Conservation (phyloP, 2,329 filamentous ascomycete genomes). For the Aspergillus latus region DNA sequence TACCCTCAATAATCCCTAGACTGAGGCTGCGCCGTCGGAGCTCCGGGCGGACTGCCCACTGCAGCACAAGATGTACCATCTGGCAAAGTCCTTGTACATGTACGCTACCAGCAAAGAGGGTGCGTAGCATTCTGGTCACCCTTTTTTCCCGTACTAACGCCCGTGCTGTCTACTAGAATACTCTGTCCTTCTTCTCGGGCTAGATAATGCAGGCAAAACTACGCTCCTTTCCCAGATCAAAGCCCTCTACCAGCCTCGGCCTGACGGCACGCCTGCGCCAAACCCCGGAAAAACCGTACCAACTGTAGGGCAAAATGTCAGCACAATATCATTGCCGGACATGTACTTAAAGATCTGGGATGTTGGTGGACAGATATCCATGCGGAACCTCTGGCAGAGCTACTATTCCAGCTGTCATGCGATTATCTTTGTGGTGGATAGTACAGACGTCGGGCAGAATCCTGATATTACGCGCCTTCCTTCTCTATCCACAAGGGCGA, state of each 20-base stretch:
- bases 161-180: constrained; percentile 66
- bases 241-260: constrained; percentile 64
- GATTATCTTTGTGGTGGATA: constrained; percentile 97
- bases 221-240: constrained; percentile 98
- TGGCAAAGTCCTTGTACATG: constrained; percentile 90
- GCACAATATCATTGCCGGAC: constrained; percentile 83
- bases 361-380: constrained; percentile 85
- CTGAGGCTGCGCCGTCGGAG: constrained; percentile 20
- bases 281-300: constrained; percentile 82
- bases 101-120: constrained; percentile 97
- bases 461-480: constrained; percentile 62
- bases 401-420: constrained; percentile 95
- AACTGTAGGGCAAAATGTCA: constrained; percentile 95
- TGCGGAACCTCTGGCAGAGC: constrained; percentile 90
- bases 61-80: constrained; percentile 75
- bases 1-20: constrained; percentile 16
- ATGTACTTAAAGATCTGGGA: constrained; percentile 99
- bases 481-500: neutral
- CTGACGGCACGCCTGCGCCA: constrained; percentile 46
- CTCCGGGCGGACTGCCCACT: constrained; percentile 20
- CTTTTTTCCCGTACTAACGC: neutral
- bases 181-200: constrained; percentile 91
- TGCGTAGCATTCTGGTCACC: constrained; percentile 37
- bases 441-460: constrained; percentile 81
- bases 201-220: constrained; percentile 98